Evolutionary conservation across 805 yeast genomes (phyloP), one percentile per base, ranked within the genome.

Genomic region (Saccharomycopsis vini): DNA sequence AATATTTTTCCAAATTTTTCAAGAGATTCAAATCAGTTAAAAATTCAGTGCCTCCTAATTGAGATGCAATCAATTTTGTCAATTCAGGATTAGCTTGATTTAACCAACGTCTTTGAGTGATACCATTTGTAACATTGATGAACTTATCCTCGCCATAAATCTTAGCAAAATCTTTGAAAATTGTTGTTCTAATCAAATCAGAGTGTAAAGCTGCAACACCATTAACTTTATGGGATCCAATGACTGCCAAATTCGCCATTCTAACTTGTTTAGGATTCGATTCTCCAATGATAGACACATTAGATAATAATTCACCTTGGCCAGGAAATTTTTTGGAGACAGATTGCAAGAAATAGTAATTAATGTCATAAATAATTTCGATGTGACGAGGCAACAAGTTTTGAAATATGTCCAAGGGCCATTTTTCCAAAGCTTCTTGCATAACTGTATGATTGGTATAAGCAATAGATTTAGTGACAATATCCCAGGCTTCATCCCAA

Each of bases 131-230:
- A 49, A 88, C 95, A 56, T 88, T 88, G 42, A 85, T 84, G 64
- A 88, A 88, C 64, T 83, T 85, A 50, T 84, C 85, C 19, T 71
- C 57, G 40, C 97, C 97, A 55, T 75, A 88, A 30, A 88, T 72
- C 50, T 72, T 73, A 44, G 88, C 97, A 59, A 88, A 88, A 63
- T 89, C 96, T 61, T 80, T 80, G 67, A 88, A 88, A 53, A 88
- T 84, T 3, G 95, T 86, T 26, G 92, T 84, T 62, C 75, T 82
- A 62, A 88, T 83, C 60, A 88, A 73, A 60, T 88, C 95, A 23
- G 95, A 86, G 64, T 88, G 97, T 56, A 88, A 69, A 63, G 88
- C 97, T 15, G 97, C 97, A 47, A 88, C 97, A 63, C 97, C 97
- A 59, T 88, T 88, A 44, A 88, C 95, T 61, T 77, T 83, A 63